Percentiles rank a stretch among this genome's conserved stretches.
phyloP scores from a whole-genome alignment of 2,329 filamentous ascomycete species.

The Trichoderma lentiforme region DNA sequence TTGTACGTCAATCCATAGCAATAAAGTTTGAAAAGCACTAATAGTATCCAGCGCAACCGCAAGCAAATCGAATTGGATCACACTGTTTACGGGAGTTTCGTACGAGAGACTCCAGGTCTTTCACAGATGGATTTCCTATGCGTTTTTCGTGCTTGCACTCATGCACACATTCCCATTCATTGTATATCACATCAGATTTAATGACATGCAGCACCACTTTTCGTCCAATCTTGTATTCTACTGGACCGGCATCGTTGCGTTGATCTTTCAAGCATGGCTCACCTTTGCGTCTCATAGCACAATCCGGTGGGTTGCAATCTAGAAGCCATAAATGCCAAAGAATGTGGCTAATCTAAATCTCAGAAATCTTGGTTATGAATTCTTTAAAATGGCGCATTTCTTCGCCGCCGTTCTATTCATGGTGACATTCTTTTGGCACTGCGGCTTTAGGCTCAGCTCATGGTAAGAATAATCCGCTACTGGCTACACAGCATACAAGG shows the following conservation, averaged over 20 bases:
- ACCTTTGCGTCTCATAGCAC: background rate
- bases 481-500: background rate
- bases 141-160: background rate
- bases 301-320: background rate
- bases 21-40: background rate
- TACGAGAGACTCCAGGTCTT: background rate
- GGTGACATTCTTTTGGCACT: background rate
- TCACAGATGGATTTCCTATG: background rate
- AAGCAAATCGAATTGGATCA: background rate
- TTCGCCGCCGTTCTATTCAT: background rate
- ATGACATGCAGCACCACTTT: background rate
- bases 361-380: background rate
- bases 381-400: background rate
- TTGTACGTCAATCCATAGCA: background rate
- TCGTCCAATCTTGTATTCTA: background rate
- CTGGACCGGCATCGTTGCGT: background rate
- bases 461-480: background rate
- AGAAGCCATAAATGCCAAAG: background rate
- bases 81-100: background rate
- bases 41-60: background rate
- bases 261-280: background rate
- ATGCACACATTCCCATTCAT: background rate
- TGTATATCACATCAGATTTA: background rate
- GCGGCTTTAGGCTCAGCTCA: background rate
- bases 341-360: background rate